Conservation (phyloP, 2,329 filamentous ascomycete genomes). For the Pyrenochaeta sp. region DNA sequence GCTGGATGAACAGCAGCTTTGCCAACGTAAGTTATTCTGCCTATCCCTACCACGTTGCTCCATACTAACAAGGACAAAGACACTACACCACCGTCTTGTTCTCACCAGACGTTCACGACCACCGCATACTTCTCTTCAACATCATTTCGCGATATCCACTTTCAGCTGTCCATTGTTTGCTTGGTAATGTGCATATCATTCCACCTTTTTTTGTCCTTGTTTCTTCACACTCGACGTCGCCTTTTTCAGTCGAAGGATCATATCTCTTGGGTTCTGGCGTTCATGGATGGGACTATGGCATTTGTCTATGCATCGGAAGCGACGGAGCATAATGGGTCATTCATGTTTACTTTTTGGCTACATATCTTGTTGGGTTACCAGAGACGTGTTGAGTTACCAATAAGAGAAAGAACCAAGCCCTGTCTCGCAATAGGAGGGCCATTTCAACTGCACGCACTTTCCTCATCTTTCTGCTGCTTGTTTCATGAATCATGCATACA, state of each 20-base stretch:
- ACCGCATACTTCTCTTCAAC: conserved; percentile 15
- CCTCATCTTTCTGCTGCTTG: neutral
- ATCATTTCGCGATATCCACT: conserved; percentile 30
- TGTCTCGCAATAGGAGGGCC: neutral
- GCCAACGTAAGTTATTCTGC: conserved; percentile 6
- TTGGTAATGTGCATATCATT: conserved; percentile 20
- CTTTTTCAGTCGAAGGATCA: conserved; percentile 1
- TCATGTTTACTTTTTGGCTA: conserved; percentile 5
- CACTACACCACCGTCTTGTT: conserved; percentile 3
- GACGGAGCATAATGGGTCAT: conserved; percentile 16
- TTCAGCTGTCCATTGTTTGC: conserved; percentile 21
- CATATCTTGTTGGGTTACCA: neutral
- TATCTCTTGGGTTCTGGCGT: conserved; percentile 12
- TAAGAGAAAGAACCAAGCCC: conserved; percentile 8
- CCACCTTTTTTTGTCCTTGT: conserved; percentile 3
- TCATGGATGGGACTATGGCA: conserved; percentile 5
- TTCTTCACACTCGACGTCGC: conserved; percentile 4
- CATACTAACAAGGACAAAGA: conserved; percentile 4
- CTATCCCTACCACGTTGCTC: neutral
- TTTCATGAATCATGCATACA: too few species aligned
- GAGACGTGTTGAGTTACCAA: neutral
- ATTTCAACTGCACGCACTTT: neutral
- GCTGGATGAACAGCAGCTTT: conserved; percentile 9
- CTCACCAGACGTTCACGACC: conserved; percentile 13
- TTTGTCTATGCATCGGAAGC: conserved; percentile 14